Evolutionary conservation across 371 early-diverging fungal genomes (phyloP), one percentile per base, ranked within the genome.

Genomic region (Smittium culicis): DNA sequence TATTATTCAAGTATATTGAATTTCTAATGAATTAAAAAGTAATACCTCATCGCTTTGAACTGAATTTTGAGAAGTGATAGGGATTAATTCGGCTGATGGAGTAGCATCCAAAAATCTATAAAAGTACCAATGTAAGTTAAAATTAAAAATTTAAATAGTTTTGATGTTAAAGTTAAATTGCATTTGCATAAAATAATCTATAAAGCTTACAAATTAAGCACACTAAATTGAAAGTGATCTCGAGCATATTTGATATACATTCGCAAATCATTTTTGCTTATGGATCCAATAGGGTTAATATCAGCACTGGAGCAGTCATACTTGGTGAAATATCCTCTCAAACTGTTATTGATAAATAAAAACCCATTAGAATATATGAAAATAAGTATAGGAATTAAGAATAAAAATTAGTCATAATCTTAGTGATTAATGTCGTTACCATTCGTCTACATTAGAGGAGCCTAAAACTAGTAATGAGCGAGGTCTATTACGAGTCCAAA

Each of bases 261-360:
- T 45, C 88, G 82, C 57, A 98, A 80, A 76, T 98, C 98, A 0
- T 75, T 75, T 74, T 98, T 96, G 76, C 89, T 87, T 68, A 99
- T 91, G 1, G 88, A 91, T 17, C 99, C 98, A 68, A 97, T 94
- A 0, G 97, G 97, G 69, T 97, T 97, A 34, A 98, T 77, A 76
- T 97, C 98, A 0, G 96, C 99, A 73, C 91, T 90, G 24, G 96
- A 93, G 70, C 98, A 96, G 71, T 98, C 98, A 76, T 97, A 97
- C 72, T 98, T 98, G 33, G 99, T 98, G 56, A 95, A 84, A 69
- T 98, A 96, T 1, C 98, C 99, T 58, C 96, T 84, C 62, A 98
- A 78, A 68, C 65, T 63, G 5, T 59, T n/a, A n/a, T n/a, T n/a
- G n/a, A n/a, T 64, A 64, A 35, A 32, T 25, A 62, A 35, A 5